Evolutionary conservation across 2,329 filamentous ascomycete genomes (phyloP).

Genomic region (Fusarium lateritium): DNA sequence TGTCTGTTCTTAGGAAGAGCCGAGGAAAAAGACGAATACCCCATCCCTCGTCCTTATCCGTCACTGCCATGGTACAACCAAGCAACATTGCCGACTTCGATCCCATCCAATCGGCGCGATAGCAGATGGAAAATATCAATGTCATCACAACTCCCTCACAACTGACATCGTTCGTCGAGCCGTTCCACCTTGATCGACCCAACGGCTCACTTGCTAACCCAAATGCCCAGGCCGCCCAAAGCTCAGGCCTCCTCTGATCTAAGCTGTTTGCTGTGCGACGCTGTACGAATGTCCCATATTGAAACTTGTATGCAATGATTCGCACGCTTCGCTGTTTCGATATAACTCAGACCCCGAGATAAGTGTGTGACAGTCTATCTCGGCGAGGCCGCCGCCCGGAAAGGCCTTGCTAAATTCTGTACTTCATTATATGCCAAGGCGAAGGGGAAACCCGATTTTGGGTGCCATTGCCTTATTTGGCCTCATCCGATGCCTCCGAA

Average conservation of each 20-base stretch:
- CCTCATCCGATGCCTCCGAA: conserved; percentile 61
- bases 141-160: conserved; percentile 17
- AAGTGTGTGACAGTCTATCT: conserved; percentile 44
- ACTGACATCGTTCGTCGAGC: conserved; percentile 28
- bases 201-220: conserved; percentile 41
- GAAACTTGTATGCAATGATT: conserved; percentile 44
- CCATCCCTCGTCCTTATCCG: neutral
- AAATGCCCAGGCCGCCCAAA: conserved; percentile 32
- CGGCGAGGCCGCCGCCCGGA: conserved; percentile 43
- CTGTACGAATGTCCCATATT: conserved; percentile 43
- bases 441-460: conserved; percentile 21
- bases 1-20: conserved; percentile 16
- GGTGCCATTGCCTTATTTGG: conserved; percentile 56
- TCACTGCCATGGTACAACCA: conserved; percentile 18
- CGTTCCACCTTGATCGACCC: conserved; percentile 30
- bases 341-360: conserved; percentile 42
- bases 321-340: conserved; percentile 38
- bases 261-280: conserved; percentile 41
- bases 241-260: conserved; percentile 41
- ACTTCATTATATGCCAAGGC: conserved; percentile 39
- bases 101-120: conserved; percentile 22
- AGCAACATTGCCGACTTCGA: conserved; percentile 9
- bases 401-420: conserved; percentile 44
- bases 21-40: conserved; percentile 7
- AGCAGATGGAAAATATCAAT: conserved; percentile 26